Base-by-base conservation (phyloP, 2,329 filamentous ascomycete species). In the Neopestalotiopsis clavispora region DNA sequence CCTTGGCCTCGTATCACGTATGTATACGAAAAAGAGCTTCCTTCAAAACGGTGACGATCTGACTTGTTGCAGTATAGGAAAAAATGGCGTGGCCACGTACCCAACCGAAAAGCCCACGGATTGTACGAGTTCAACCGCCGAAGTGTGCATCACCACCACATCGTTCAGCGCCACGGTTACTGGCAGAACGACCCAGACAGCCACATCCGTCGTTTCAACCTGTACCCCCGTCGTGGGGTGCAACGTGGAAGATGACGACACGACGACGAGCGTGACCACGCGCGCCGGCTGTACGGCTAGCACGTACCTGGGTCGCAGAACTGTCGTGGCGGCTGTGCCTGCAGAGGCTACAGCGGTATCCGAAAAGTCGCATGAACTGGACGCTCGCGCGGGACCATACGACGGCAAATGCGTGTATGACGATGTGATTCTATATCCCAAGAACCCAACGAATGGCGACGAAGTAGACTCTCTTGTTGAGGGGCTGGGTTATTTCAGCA, bases 1-100 rank as follows among this genome's bases (percentile, higher is more conserved):
- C 64, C 64, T 57, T 66, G 64, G 64, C 64, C 64, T 20, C 40
- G 28, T 17, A 66, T 66, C 10, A 66, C 64, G 64, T 66, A 56
- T 20, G 64, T 66, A 17, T 38, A 38, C 34, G 23, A 23, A 23
- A 23, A 23, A 23, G 23, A 23, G 23, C 23, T 23, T 23, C 23
- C 23, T 23, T 23, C 23, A 23, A 23, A 23, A 23, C 23, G 23
- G 23, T 23, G 23, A 23, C 23, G 23, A 23, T 23, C 23, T 23
- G 23, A 23, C 23, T 23, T 23, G 23, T 23, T 23, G 23, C 23
- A 56, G 49, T 23, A 56, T 56, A 9, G 49, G 49, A 14, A 14
- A 6, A 23, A 56, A 56, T 13, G 49, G 49, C 6, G 49, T 56
- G 5, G 49, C 49, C 13, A 56, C 49, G 4, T 56, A 56, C 49